Evolutionary conservation across 106 monocot genomes (phyloP).

Genomic region (Chionographis japonica): DNA sequence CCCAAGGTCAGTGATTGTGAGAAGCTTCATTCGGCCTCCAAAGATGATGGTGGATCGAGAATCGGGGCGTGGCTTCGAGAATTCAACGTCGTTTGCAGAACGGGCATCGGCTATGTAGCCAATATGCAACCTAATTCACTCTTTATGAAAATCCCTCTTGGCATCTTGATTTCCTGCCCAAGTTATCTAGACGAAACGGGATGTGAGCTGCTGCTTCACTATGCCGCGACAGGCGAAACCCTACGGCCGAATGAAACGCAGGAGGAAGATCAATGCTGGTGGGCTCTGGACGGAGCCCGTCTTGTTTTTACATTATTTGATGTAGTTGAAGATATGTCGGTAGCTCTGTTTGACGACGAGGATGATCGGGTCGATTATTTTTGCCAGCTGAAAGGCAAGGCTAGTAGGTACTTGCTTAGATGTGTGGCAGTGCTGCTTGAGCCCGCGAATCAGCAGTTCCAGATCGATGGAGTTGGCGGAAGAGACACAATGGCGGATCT

Average conservation of each 20-base stretch:
- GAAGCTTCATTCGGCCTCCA: constrained; percentile 10
- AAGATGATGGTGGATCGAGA: background rate
- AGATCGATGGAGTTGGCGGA: constrained; percentile 10
- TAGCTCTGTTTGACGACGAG: constrained; percentile 40
- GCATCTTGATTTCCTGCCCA: constrained; percentile 38
- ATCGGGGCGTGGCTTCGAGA: constrained; percentile 44
- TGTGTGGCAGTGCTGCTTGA: constrained; percentile 39
- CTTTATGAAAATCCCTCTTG: constrained; percentile 47
- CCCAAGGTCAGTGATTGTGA: constrained; percentile 19
- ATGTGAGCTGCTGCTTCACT: constrained; percentile 60
- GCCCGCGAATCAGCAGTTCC: background rate
- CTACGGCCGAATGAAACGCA: constrained; percentile 23
- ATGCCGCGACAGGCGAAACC: constrained; percentile 59
- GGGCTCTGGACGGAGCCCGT: constrained; percentile 44
- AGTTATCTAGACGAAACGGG: constrained; percentile 26
- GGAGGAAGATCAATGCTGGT: constrained; percentile 2
- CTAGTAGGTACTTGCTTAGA: constrained; percentile 39
- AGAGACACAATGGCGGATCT: constrained; percentile 40
- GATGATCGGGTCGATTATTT: constrained; percentile 36
- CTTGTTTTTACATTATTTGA: constrained; percentile 64
- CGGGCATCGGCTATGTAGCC: background rate
- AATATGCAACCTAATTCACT: constrained; percentile 15
- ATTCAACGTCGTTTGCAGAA: constrained; percentile 27
- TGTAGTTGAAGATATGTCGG: constrained; percentile 51
- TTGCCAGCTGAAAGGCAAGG: constrained; percentile 51